Evolutionary conservation across 129 eudicot species (phyloP).

Genomic region (Glebionis coronaria): DNA sequence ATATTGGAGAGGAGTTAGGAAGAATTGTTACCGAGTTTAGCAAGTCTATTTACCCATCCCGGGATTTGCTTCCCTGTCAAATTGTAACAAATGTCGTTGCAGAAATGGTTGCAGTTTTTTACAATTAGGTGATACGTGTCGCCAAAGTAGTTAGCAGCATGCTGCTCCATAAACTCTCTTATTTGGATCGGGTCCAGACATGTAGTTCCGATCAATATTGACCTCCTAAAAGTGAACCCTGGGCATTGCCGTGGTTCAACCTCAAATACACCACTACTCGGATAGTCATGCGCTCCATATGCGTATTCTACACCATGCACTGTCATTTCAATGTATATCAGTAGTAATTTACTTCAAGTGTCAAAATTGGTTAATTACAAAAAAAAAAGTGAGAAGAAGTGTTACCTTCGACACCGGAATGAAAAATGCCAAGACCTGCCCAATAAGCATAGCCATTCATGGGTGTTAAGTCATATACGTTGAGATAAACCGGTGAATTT

Average conservation of each 20-base stretch:
- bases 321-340: slow-evolving; percentile 21
- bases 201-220: slow-evolving; percentile 67
- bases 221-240: slow-evolving; percentile 70
- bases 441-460: slow-evolving; percentile 64
- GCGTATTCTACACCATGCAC: slow-evolving; percentile 84
- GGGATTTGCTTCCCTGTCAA: slow-evolving; percentile 70
- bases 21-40: slow-evolving; percentile 55
- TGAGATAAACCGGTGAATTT: slow-evolving; percentile 64
- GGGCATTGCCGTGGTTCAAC: slow-evolving; percentile 81
- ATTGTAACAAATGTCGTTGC: slow-evolving; percentile 59
- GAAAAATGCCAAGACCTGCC: slow-evolving; percentile 78
- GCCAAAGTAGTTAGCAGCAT: slow-evolving; percentile 55
- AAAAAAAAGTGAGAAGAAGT: not conserved
- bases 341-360: not conserved
- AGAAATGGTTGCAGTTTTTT: slow-evolving; percentile 84
- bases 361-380: too few species aligned
- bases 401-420: slow-evolving; percentile 77
- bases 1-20: not conserved
- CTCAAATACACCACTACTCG: slow-evolving; percentile 70
- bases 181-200: slow-evolving; percentile 45
- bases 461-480: slow-evolving; percentile 71
- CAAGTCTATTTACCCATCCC: slow-evolving; percentile 75
- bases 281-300: slow-evolving; percentile 77
- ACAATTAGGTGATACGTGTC: slow-evolving; percentile 69
- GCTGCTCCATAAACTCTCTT: slow-evolving; percentile 58